Base-by-base conservation (phyloP, 2,329 filamentous ascomycete species). In the Penicillium hordei region DNA sequence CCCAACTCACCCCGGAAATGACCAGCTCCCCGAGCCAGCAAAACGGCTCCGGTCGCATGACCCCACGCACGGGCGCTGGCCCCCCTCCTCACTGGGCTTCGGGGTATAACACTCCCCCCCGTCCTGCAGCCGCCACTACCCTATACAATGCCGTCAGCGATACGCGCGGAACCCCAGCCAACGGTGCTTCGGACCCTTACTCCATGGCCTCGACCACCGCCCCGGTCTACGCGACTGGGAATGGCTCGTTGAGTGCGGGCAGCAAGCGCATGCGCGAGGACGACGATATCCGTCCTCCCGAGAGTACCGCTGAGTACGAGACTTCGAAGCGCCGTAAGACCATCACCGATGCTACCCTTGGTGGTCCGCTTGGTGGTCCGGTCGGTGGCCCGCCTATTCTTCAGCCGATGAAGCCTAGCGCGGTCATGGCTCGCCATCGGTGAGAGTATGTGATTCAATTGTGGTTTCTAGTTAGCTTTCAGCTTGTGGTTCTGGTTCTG, bases 111-210 rank as follows among this genome's bases (percentile, higher is more conserved):
- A 93, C 91, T 0, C 89, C 93, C 48, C 91, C 92, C 23, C 87
- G 91, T 42, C 81, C 84, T 2, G 64, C 76, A 1, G 83, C 89
- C 4, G 87, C 90, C 0, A 93, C 90, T 79, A 95, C 87, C 71
- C 80, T 96, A 50, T 96, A 96, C 81, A 95, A 87, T 74, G 89
- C 95, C 61, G 92, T 96, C 79, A 93, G 89, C 72, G 91, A 90
- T 71, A 89, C 91, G 59, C 85, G 90, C 27, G 85, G 80, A 48
- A 77, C 81, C 31, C 75, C 85, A 12, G 79, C 83, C 19, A 91
- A 90, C 65, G 88, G 88, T 31, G 76, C 82, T 21, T 83, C 83
- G 49, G 90, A 95, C 64, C 84, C 87, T 7, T 95, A 95, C 71
- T 83, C 85, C 34, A 82, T 86, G 17, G 82, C 89, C 25, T 78